Evolutionary conservation across 441 rosid species (phyloP).

Genomic region (Rhodomyrtus psidioides): DNA sequence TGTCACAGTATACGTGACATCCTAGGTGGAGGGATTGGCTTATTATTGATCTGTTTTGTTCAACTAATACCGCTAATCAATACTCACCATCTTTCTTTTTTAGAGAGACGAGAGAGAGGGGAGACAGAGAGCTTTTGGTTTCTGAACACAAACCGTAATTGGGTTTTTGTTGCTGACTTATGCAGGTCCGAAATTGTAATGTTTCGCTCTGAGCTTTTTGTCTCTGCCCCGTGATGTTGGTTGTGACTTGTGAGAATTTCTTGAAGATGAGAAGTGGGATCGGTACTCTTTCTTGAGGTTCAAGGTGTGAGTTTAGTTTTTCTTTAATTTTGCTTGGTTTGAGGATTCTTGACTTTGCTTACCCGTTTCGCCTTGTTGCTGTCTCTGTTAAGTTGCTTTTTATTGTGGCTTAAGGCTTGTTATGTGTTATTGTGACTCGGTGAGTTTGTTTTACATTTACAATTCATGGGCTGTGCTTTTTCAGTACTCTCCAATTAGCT

Average conservation of each 20-base stretch:
- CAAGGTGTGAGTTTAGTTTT: not conserved
- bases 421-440: not conserved
- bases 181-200: not conserved
- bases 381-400: not conserved
- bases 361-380: not conserved
- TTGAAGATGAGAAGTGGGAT: not conserved
- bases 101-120: not conserved
- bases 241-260: not conserved
- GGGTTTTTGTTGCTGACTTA: not conserved
- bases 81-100: not conserved
- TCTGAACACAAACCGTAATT: not conserved
- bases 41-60: not conserved
- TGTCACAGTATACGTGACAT: conserved; percentile 33
- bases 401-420: not conserved
- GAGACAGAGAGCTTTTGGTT: not conserved
- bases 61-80: not conserved
- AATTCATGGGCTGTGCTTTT: not conserved
- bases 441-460: not conserved
- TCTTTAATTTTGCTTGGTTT: not conserved
- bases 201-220: not conserved
- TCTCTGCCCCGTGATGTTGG: not conserved
- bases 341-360: not conserved
- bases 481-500: not conserved
- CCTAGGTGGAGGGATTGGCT: conserved; percentile 21
- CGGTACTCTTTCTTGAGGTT: not conserved